Evolutionary conservation across 805 yeast species (phyloP), one percentile per base, ranked within the genome.

Genomic region (Crinitomyces ghanaensis): DNA sequence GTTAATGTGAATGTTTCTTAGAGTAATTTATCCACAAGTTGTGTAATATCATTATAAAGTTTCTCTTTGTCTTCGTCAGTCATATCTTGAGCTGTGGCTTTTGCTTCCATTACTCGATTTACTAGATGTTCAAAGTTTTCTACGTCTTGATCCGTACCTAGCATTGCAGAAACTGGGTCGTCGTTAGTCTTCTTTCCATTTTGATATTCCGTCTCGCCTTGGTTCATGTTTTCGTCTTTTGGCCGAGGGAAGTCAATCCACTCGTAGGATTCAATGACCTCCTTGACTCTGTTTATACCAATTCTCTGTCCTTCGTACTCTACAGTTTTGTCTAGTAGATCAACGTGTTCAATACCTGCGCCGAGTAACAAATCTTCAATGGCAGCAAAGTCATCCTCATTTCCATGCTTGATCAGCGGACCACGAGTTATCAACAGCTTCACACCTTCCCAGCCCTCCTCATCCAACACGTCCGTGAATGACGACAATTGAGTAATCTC

Each of bases 231-330:
- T 30, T 27, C 19, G 6, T 39, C 27, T 5, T 11, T 12, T 8
- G 27, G 8, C 14, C 15, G 27, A 25, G 8, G 27, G 27, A 6
- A 25, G 8, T 7, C n/a, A 11, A 20, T 20, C 47, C 46, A 44
- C 3, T 28, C 34, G 31, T 24, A 33, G 18, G 45, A 39, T 30
- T 53, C 57, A 16, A 51, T 30, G 2, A 49, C 54, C 32, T 53
- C 54, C 24, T 34, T 42, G n/a, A 48, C 36, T 14, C 59, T 35
- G 19, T 44, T 49, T 8, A 42, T 29, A 3, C 58, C 58, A 5
- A 19, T 32, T 13, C 24, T 20, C 11, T 48, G 50, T 5, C 28
- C 37, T 17, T 32, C 29, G 11, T 48, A 49, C 19, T 38, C 45
- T 19, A 41, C 42, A 7, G 36, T 38, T 5, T 32, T 30, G 9